Conservation (phyloP, 208 protist genomes). For the Acanthamoeba lenticulata region DNA sequence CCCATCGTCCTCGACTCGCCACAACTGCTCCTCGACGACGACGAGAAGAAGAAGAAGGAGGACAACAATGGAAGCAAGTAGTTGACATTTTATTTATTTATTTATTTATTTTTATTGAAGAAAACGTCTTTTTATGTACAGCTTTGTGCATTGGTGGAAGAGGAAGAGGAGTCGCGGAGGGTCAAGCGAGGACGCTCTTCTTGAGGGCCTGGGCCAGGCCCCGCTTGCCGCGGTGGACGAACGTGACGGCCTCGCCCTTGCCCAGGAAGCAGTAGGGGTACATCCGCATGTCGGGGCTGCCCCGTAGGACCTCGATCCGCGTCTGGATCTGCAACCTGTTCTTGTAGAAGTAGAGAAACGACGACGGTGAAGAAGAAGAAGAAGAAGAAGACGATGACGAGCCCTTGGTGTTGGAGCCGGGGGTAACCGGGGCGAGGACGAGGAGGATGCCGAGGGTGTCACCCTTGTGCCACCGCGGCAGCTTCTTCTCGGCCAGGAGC, state of each 20-base stretch:
- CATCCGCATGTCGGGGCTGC: neutral
- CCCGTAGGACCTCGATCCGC: neutral
- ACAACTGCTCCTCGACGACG: neutral
- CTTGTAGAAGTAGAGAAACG: slow-evolving; percentile 66
- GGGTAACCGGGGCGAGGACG: neutral
- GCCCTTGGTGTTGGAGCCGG: too few species aligned
- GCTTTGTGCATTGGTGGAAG: neutral
- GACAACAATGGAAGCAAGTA: neutral
- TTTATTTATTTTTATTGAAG: too few species aligned
- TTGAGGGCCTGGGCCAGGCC: slow-evolving; percentile 24
- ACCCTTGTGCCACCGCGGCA: slow-evolving; percentile 31
- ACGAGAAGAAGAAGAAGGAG: too few species aligned
- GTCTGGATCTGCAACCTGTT: neutral
- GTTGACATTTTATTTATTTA: too few species aligned
- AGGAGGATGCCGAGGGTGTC: slow-evolving; percentile 27
- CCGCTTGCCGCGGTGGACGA: neutral
- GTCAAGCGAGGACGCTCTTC: neutral
- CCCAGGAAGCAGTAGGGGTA: slow-evolving; percentile 54
- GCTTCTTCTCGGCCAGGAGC: neutral
- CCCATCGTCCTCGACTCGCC: neutral
- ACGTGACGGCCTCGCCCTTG: slow-evolving; percentile 51
- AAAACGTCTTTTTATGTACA: too few species aligned
- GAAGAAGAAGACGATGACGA: neutral
- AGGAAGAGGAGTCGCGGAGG: too few species aligned
- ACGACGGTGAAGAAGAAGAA: too few species aligned